phyloP scores from a whole-genome alignment of 2,329 filamentous ascomycete genomes.

The Fusarium irregulare region DNA sequence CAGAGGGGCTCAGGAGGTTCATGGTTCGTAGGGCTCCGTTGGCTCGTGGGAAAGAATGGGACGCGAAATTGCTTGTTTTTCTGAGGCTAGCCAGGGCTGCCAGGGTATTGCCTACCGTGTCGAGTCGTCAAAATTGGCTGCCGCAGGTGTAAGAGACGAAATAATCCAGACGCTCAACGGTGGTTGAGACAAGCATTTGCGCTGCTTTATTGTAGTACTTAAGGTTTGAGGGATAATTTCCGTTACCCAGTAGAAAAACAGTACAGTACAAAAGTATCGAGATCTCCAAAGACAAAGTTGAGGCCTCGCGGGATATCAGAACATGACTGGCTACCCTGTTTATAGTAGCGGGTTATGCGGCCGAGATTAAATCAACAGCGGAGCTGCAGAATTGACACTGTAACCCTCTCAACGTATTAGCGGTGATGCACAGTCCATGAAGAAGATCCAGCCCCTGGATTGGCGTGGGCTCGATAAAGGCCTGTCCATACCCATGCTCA shows the following conservation, averaged over 20 bases:
- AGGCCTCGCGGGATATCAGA: not conserved
- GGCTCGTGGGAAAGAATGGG: conserved; percentile 10
- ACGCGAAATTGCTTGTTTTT: conserved; percentile 36
- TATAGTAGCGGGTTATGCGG: conserved; percentile 45
- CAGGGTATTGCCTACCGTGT: not conserved
- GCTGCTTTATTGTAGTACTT: not conserved
- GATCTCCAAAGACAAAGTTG: conserved; percentile 2
- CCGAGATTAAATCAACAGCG: conserved; percentile 46
- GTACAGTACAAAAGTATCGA: conserved; percentile 1
- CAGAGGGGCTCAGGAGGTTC: conserved; percentile 11
- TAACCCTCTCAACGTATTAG: not conserved
- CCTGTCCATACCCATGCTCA: conserved; percentile 30
- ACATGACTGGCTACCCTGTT: conserved; percentile 39
- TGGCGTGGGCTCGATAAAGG: conserved; percentile 46
- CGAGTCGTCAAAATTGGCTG: not conserved
- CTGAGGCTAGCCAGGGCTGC: not conserved
- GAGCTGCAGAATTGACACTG: conserved; percentile 27
- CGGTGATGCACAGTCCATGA: conserved; percentile 23
- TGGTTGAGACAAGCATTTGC: not conserved
- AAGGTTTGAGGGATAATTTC: not conserved
- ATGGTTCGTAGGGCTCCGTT: not conserved
- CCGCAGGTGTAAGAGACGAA: not conserved
- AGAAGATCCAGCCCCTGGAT: conserved; percentile 22
- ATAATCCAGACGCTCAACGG: not conserved
- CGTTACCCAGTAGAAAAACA: not conserved